A percentile compares a stretch with the other conserved stretches of the same genome.
Evolutionary conservation across 208 protist genomes (phyloP).

Genomic region (Novymonas esmeraldas): DNA sequence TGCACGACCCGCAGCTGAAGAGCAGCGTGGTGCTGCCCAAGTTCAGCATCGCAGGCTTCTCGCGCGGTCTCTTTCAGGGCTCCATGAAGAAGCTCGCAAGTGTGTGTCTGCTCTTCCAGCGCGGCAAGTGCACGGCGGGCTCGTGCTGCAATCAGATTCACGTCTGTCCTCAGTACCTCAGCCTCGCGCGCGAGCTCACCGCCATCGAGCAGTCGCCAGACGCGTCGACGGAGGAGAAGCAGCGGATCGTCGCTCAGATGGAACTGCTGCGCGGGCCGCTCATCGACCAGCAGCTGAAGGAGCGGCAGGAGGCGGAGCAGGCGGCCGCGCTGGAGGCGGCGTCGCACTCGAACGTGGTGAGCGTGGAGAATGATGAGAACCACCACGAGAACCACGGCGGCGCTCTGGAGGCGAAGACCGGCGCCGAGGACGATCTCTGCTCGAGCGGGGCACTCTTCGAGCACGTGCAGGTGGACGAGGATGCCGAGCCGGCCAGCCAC

Average conservation of each 20-base stretch:
- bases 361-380: not conserved
- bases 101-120: constrained; percentile 87
- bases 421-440: constrained; percentile 27
- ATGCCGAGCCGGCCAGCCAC: constrained; percentile 30
- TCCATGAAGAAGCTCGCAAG: constrained; percentile 73
- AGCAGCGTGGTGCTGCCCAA: constrained; percentile 63
- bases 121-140: constrained; percentile 75
- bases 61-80: constrained; percentile 83
- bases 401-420: constrained; percentile 3
- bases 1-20: constrained; percentile 84
- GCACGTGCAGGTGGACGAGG: constrained; percentile 45
- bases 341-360: not conserved
- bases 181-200: constrained; percentile 26
- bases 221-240: constrained; percentile 10
- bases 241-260: constrained; percentile 27
- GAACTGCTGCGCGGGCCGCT: constrained; percentile 29
- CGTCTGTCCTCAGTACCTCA: constrained; percentile 64
- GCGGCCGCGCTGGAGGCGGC: constrained; percentile 11
- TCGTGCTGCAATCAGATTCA: constrained; percentile 90
- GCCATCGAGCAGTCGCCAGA: constrained; percentile 18
- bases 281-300: constrained; percentile 28
- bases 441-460: constrained; percentile 36
- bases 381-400: not conserved
- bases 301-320: constrained; percentile 24
- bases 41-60: constrained; percentile 68